Evolutionary conservation across 306 rosid species (phyloP).

Genomic region (Vachellia pachyceras): DNA sequence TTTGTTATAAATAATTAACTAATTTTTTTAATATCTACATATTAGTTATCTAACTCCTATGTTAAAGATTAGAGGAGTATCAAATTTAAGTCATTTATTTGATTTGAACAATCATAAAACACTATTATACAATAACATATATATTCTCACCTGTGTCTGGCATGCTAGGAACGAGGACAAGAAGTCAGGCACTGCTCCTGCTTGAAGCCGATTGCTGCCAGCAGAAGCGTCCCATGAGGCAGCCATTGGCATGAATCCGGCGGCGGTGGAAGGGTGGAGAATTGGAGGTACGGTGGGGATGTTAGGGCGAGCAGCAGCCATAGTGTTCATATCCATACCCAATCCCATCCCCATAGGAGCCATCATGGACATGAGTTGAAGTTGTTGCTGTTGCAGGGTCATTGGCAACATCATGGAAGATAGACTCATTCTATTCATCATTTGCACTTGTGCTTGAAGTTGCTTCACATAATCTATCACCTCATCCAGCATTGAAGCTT

Average conservation of each 20-base stretch:
- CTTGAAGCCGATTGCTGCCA: conserved; percentile 43
- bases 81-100: neutral
- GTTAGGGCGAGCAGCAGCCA: conserved; percentile 54
- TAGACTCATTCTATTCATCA: conserved; percentile 77
- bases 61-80: no score
- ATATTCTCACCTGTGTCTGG: conserved; percentile 67
- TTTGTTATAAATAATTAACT: no score
- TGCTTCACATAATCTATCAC: conserved; percentile 91
- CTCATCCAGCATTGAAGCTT: conserved; percentile 97
- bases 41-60: no score
- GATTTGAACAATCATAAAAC: neutral
- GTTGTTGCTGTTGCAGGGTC: conserved; percentile 87
- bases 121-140: neutral
- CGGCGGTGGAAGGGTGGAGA: conserved; percentile 55
- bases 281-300: conserved; percentile 60
- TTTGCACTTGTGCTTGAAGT: conserved; percentile 86
- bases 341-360: conserved; percentile 66
- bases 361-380: conserved; percentile 83
- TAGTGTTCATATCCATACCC: conserved; percentile 66
- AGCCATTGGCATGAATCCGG: conserved; percentile 70
- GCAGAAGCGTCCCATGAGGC: conserved; percentile 64
- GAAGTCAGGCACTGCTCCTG: conserved; percentile 60
- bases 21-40: no score
- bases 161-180: conserved; percentile 68
- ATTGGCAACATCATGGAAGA: conserved; percentile 75